Conservation (phyloP, 441 rosid genomes). For the Croton laevigatus region DNA sequence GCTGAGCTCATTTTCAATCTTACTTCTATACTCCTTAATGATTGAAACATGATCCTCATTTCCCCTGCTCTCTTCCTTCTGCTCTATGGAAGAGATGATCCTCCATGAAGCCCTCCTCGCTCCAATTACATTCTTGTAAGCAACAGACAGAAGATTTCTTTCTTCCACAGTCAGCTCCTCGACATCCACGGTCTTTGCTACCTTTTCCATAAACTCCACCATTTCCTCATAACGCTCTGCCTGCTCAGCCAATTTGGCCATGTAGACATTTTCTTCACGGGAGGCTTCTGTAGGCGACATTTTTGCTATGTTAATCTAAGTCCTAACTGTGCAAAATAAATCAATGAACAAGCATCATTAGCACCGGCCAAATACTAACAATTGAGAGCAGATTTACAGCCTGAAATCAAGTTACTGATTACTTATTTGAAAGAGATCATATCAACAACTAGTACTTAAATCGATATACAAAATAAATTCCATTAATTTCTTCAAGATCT, state of each 20-base stretch:
- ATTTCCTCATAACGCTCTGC: constrained; percentile 96
- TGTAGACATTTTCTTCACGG: constrained; percentile 83
- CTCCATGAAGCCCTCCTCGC: constrained; percentile 99
- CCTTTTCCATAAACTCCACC: constrained; percentile 98
- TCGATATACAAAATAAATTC: not conserved
- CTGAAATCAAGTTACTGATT: not conserved
- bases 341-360: constrained; percentile 8
- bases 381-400: not conserved
- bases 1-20: constrained; percentile 85
- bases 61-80: constrained; percentile 95
- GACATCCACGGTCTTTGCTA: constrained; percentile 69
- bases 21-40: constrained; percentile 86
- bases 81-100: constrained; percentile 95
- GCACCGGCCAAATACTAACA: not conserved
- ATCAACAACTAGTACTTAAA: not conserved
- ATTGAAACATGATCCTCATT: constrained; percentile 71
- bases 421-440: not conserved
- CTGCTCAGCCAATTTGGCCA: constrained; percentile 97
- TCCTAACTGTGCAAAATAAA: constrained; percentile 1
- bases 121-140: constrained; percentile 95
- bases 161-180: constrained; percentile 96
- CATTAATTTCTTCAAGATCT: not conserved
- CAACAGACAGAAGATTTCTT: constrained; percentile 90
- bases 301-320: constrained; percentile 31
- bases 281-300: constrained; percentile 66